phyloP scores from a whole-genome alignment of 179 eudicot species.

The Spinacia oleracea region DNA sequence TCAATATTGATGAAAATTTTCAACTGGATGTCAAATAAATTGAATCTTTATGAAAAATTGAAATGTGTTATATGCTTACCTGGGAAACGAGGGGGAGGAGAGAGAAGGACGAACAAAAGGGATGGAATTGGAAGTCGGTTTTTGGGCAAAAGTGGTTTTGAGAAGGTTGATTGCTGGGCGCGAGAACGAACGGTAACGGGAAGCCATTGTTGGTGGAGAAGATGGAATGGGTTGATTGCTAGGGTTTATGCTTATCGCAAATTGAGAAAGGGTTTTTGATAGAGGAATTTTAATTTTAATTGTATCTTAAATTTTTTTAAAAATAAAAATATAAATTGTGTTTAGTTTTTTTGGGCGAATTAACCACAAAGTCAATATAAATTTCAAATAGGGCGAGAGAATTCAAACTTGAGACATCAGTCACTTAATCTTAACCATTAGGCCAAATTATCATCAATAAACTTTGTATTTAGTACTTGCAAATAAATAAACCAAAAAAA shows the following conservation, averaged over 20 bases:
- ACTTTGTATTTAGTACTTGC: no score
- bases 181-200: constrained; percentile 58
- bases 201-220: constrained; percentile 53
- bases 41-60: constrained; percentile 13
- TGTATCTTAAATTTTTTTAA: no score
- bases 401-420: no score
- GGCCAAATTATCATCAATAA: no score
- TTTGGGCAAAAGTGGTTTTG: constrained; percentile 49
- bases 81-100: constrained; percentile 40
- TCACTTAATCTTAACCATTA: no score
- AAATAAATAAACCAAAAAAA: no score
- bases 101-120: constrained; percentile 30
- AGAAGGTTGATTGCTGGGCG: constrained; percentile 57
- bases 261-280: not conserved
- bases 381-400: no score
- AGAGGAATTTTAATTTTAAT: no score
- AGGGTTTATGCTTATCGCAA: constrained; percentile 21
- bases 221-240: not conserved
- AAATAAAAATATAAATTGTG: no score
- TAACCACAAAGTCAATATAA: no score
- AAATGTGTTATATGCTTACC: constrained; percentile 32
- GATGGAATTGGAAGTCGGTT: constrained; percentile 40
- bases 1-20: constrained; percentile 26
- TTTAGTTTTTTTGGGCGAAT: no score
- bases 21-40: constrained; percentile 15